Conservation (phyloP, 805 yeast species). For the Nadsonia fulvescens region DNA sequence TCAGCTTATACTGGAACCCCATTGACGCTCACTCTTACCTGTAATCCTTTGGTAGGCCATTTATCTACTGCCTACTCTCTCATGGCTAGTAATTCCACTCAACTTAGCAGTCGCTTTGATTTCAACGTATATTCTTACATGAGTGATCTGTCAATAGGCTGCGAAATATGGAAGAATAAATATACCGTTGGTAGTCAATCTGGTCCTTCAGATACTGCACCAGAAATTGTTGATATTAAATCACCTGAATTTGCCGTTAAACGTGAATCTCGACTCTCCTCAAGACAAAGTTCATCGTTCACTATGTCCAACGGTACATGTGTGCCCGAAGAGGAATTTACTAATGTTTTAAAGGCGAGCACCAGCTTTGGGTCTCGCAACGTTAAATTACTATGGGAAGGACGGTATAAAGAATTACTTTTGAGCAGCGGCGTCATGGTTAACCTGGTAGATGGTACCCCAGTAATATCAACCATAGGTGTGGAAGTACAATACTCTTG, state of each 20-base stretch:
- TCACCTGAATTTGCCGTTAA: no score
- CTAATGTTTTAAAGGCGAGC: constrained; percentile 57
- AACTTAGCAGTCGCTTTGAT: constrained; percentile 71
- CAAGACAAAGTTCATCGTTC: no score
- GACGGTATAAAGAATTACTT: constrained; percentile 62
- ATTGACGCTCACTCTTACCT: constrained; percentile 65
- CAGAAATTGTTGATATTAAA: no score
- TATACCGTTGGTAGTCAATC: no score
- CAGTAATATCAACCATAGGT: constrained; percentile 37
- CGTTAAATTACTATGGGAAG: constrained; percentile 69
- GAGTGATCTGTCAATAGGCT: constrained; percentile 71
- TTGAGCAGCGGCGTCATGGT: constrained; percentile 56
- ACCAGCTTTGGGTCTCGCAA: constrained; percentile 48
- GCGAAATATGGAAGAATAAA: constrained; percentile 51
- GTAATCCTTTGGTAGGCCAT: constrained; percentile 83
- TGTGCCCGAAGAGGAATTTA: constrained; percentile 25
- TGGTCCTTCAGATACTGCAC: no score
- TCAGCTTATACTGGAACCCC: constrained; percentile 82
- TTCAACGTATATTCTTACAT: constrained; percentile 83
- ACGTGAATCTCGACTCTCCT: no score
- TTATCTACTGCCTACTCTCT: constrained; percentile 76
- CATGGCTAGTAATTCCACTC: constrained; percentile 48
- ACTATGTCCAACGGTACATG: no score
- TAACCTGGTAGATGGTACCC: constrained; percentile 25
- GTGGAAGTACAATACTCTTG: constrained; percentile 41